Percentiles rank a stretch among this genome's conserved stretches.
Evolutionary conservation across 352 stramenopile species (phyloP).

Genomic region (Saprolegnia diclina): DNA sequence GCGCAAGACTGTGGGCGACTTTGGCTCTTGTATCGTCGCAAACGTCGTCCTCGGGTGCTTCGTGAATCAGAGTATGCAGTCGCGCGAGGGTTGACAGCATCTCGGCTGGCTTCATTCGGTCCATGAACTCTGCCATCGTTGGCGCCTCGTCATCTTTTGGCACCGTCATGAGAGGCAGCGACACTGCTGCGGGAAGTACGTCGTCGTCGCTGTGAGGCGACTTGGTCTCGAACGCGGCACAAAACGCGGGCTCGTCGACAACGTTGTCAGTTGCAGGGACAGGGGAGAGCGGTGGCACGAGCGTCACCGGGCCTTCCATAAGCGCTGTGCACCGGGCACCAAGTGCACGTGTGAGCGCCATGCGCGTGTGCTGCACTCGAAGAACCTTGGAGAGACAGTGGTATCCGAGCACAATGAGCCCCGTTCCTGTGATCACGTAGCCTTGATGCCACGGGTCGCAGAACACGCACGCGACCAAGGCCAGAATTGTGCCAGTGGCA

Average conservation of each 20-base stretch:
- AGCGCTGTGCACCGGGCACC: background rate
- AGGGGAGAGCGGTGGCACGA: background rate
- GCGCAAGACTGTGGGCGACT: background rate
- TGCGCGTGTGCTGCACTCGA: background rate
- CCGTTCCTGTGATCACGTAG: conserved; percentile 6
- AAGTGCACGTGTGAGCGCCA: background rate
- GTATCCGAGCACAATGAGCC: conserved; percentile 9
- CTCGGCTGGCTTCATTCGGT: conserved; percentile 4
- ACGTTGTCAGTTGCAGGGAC: background rate
- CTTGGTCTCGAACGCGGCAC: too few relatives aligned
- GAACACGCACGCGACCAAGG: conserved; percentile 1
- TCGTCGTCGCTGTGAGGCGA: background rate
- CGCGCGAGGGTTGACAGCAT: background rate
- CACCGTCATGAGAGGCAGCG: background rate
- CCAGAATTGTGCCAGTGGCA: background rate
- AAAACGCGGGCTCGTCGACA: background rate
- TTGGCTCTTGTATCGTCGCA: background rate
- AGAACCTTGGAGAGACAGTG: conserved; percentile 10
- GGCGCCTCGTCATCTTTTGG: background rate
- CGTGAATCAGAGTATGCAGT: background rate
- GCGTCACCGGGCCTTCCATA: background rate
- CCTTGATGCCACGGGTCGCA: conserved; percentile 12
- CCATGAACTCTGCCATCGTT: conserved; percentile 6
- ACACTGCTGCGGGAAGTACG: background rate
- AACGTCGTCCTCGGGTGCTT: background rate